Base-by-base conservation (phyloP, 306 rosid genomes). In the Lagenaria siceraria region DNA sequence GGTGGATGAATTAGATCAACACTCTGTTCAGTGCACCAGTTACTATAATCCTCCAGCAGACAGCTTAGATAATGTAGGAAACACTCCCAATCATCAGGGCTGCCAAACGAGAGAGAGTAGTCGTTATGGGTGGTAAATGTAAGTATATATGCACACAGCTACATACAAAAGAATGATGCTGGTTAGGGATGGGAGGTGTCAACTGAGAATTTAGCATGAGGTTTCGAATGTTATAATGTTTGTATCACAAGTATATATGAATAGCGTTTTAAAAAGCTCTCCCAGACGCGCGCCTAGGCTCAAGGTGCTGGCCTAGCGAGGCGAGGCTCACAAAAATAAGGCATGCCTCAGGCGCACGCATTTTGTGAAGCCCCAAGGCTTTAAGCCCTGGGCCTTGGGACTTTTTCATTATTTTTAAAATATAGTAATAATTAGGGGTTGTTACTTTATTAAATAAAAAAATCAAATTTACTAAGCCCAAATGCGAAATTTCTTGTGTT, bases 11-110 rank as follows among this genome's bases (percentile, higher is more conserved):
- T 84, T 80, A 89, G 87, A 81, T 92, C 89, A 69, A 79, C 76
- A 79, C 58, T 64, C 51, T 84, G 81, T 81, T 71, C 85, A 68
- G 82, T 78, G 69, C 79, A 79, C 98, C 98, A 96, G 84, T 79
- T 84, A 83, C 88, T 89, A 78, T 84, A 93, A 82, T 96, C 98
- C 88, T 96, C 98, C 83, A 96, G 85, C 89, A 96, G 88, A 84
- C 98, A 92, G 84, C 88, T 93, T 75, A 96, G 89, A 84, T 96
- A 96, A 83, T 96, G 90, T 86, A 90, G 90, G 88, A 92, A 90
- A 84, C 90, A 82, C 83, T 90, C 89, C 99, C 99, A 96, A 81
- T 96, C 99, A 84, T 96, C 98, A 82, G 97, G 96, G 85, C 99
- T 96, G 97, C 88, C 90, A 88, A 46, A 84, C 65, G 40, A 74